Evolutionary conservation across 257 asterid genomes (phyloP).

Genomic region (Solanum ahanhuiri): DNA sequence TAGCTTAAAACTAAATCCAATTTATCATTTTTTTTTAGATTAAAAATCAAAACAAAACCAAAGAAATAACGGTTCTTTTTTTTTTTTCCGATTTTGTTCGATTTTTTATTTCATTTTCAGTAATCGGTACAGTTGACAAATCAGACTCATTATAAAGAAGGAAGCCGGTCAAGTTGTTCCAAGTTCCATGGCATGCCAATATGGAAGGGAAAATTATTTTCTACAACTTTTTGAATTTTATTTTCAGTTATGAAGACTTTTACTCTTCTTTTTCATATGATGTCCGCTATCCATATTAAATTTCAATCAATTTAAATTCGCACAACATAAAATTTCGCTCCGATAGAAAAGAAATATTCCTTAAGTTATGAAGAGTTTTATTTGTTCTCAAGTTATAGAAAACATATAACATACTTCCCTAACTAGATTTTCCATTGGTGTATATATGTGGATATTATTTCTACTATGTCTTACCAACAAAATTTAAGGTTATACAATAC

Average conservation of each 20-base stretch:
- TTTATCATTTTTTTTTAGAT: background rate
- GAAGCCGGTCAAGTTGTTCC: background rate
- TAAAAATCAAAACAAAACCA: background rate
- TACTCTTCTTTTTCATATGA: too few species aligned
- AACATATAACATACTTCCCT: too few species aligned
- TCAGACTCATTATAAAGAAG: background rate
- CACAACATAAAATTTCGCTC: too few species aligned
- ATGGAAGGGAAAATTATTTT: background rate
- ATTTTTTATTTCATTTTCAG: background rate
- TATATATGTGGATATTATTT: too few species aligned
- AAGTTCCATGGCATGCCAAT: background rate
- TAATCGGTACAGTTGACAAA: background rate
- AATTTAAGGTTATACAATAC: too few species aligned
- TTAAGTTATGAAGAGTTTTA: background rate
- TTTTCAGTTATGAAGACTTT: background rate
- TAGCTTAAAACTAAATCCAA: background rate
- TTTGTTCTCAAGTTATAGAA: background rate
- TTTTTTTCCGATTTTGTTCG: background rate
- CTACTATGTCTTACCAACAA: too few species aligned
- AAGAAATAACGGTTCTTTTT: background rate
- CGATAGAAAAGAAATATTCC: too few species aligned
- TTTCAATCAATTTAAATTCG: too few species aligned
- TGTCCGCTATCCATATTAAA: too few species aligned
- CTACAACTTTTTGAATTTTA: background rate
- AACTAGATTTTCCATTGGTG: too few species aligned